Evolutionary conservation across 2,329 filamentous ascomycete genomes (phyloP).

Genomic region (Aspergillus chevalieri): DNA sequence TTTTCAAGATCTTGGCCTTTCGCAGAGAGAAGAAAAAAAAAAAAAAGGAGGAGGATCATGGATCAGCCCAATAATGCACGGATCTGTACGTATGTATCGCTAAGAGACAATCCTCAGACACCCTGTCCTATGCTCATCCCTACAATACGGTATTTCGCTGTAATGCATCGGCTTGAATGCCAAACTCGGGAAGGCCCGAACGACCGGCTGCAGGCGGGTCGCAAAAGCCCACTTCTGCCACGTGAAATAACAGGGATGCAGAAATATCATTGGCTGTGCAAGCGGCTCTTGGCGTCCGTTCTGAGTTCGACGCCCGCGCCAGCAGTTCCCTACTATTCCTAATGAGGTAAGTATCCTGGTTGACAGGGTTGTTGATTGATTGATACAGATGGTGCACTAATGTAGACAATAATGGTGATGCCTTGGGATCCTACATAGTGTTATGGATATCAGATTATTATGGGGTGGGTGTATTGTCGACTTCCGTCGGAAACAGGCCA

Average conservation of each 20-base stretch:
- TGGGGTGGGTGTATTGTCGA: no score
- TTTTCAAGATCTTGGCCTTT: background rate
- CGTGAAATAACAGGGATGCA: conserved; percentile 16
- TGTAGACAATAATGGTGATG: no score
- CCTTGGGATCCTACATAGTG: no score
- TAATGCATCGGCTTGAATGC: conserved; percentile 23
- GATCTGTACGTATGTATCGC: no score
- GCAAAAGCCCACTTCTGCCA: conserved; percentile 13
- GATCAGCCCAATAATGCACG: background rate
- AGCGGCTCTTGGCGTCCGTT: background rate
- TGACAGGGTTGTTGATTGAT: no score
- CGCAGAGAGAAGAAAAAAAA: no score
- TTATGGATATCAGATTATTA: no score
- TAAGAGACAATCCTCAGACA: conserved; percentile 1
- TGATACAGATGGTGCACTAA: no score
- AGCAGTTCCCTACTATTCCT: conserved; percentile 13
- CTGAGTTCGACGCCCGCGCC: conserved; percentile 15
- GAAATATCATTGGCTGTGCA: background rate
- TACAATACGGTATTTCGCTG: background rate
- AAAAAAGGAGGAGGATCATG: background rate
- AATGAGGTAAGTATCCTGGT: no score
- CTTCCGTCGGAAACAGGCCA: no score
- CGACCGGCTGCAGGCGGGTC: conserved; percentile 11
- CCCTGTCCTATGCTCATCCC: background rate
- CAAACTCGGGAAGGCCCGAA: conserved; percentile 24